These are phyloP conservation scores for Vaccinium darrowii DNA, from an alignment of 148 eudicot species.

Conservation along the genomic window DNA sequence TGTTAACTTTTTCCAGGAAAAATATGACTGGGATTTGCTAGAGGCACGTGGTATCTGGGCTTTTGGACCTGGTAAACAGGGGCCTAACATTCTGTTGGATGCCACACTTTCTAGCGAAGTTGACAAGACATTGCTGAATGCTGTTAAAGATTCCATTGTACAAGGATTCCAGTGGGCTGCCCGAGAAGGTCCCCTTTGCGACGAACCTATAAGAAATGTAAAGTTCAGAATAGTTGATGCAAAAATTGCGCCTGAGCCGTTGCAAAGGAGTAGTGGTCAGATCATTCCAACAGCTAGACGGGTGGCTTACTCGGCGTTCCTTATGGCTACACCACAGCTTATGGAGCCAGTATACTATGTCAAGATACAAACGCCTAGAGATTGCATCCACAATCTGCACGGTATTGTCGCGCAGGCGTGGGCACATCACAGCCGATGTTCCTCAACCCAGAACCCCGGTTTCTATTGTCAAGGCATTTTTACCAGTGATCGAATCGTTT, in stretches of 20 bases:
- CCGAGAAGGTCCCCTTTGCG: slow-evolving; percentile 98
- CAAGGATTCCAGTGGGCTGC: slow-evolving; percentile 99
- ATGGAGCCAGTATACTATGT: slow-evolving; percentile 97
- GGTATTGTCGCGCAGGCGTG: slow-evolving; percentile 91
- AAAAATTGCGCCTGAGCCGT: slow-evolving; percentile 84
- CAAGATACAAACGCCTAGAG: slow-evolving; percentile 98
- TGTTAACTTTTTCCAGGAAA: slow-evolving; percentile 85
- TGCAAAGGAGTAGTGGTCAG: slow-evolving; percentile 96
- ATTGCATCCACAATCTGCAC: slow-evolving; percentile 95
- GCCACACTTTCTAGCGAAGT: slow-evolving; percentile 99
- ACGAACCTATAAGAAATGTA: slow-evolving; percentile 96
- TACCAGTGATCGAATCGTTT: slow-evolving; percentile 94
- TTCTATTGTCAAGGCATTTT: slow-evolving; percentile 91
- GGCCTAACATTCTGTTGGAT: slow-evolving; percentile 91
- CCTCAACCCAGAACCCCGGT: slow-evolving; percentile 99
- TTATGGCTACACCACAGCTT: slow-evolving; percentile 96
- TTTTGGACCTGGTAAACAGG: slow-evolving; percentile 99
- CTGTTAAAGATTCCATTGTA: slow-evolving; percentile 93
- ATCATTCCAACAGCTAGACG: slow-evolving; percentile 98
- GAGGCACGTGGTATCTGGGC: slow-evolving; percentile 99
- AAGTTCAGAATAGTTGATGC: slow-evolving; percentile 99
- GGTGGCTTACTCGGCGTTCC: slow-evolving; percentile 94
- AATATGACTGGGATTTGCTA: slow-evolving; percentile 97
- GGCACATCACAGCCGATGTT: slow-evolving; percentile 94
- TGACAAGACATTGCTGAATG: slow-evolving; percentile 79